Evolutionary conservation across 2,329 filamentous ascomycete species (phyloP).

Genomic region (Nemania sp.): DNA sequence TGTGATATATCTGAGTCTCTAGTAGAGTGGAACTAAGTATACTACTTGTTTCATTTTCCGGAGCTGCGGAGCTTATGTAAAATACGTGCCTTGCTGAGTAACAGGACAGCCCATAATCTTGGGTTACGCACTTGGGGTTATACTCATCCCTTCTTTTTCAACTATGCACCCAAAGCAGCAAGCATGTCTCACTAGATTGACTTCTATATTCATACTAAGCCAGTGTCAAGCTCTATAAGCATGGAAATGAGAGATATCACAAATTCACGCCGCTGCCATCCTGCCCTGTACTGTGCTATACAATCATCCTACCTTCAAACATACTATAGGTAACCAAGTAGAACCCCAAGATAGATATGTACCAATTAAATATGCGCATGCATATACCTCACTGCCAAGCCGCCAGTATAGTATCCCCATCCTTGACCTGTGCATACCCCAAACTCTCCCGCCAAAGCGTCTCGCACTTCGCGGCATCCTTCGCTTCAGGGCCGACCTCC

Average conservation of each 20-base stretch:
- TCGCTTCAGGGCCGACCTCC: conserved; percentile 44
- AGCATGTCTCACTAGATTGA: neutral
- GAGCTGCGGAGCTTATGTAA: no score
- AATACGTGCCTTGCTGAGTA: no score
- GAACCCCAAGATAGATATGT: neutral
- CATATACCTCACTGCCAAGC: conserved; percentile 43
- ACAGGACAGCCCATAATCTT: neutral
- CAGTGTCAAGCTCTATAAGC: neutral
- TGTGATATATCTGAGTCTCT: neutral
- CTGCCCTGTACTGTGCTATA: no score
- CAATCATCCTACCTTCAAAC: no score
- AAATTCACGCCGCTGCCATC: neutral
- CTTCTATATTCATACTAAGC: neutral
- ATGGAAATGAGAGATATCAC: neutral
- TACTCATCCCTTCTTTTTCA: neutral
- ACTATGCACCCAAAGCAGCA: neutral
- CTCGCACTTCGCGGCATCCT: conserved; percentile 46
- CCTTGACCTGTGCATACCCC: conserved; percentile 43
- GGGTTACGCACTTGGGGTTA: neutral
- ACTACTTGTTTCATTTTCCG: neutral
- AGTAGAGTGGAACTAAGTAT: neutral
- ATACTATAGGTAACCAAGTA: no score
- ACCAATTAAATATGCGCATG: neutral
- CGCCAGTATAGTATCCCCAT: conserved; percentile 48
- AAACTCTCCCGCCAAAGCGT: conserved; percentile 51